Evolutionary conservation across 768 basidiomycete species (phyloP), one percentile per base, ranked within the genome.

Genomic region (Phaeotremella skinneri): DNA sequence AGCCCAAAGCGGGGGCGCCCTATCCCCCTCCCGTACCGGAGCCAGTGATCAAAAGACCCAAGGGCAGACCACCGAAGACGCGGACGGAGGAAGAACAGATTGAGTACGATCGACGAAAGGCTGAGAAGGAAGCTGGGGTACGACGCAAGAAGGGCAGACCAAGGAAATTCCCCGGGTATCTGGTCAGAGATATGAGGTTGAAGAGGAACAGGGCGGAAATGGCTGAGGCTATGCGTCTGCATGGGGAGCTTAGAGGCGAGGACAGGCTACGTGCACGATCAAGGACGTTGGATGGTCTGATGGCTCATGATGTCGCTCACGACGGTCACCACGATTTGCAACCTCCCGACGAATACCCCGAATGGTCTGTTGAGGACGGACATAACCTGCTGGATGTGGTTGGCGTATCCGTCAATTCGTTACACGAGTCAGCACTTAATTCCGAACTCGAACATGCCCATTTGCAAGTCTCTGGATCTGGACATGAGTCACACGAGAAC

Each of bases 101-200:
- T 23, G 64, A 66, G 42, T 69, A 54, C 26, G 61, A 67, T 2
- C 52, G 49, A 14, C 41, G 59, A 1, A 56, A 56, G 43, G 61
- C 58, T 11, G 68, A 69, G 29, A 61, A 54, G 16, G 59, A 43
- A 9, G 11, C 60, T 34, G 72, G 72, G 1, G 64, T 74, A 23
- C 58, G 66, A 39, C 30, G 66, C 11, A 9, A 41, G 25, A 61
- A 67, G 45, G 72, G 72, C 2, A 21, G 72, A 42, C 72, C 72
- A 32, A 56, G 72, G 20, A 70, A 71, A 30, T 71, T 67, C 51
- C 69, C 69, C 11, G 72, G 69, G 11, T 69, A 67, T 58, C 49
- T 74, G 29, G 69, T 74, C 29, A 56, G 72, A 23, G 69, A 74
- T 45, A 71, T 71, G 67, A 57, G 72, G 39, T 54, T 69, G 56